phyloP scores from a whole-genome alignment of 192 early-diverging fungal species.

The Umbelopsis isabellina region DNA sequence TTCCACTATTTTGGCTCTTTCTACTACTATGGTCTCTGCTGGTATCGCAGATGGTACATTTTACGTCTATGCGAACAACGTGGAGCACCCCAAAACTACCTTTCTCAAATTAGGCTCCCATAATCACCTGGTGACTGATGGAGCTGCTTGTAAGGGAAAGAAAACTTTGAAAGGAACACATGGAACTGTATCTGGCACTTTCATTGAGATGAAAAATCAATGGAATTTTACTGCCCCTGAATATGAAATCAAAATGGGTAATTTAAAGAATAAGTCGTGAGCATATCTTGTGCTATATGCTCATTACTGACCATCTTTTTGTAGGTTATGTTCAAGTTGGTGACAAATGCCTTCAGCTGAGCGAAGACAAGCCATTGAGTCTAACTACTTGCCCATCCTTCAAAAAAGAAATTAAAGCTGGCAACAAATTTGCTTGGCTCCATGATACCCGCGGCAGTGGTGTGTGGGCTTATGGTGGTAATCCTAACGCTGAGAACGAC shows the following conservation, averaged over 20 bases:
- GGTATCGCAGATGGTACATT: slow-evolving; percentile 6
- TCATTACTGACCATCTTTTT: neutral
- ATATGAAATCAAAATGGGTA: slow-evolving; percentile 23
- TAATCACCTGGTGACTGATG: slow-evolving; percentile 29
- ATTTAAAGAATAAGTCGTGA: neutral
- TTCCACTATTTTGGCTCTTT: slow-evolving; percentile 26
- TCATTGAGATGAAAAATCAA: slow-evolving; percentile 29
- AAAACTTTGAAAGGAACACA: slow-evolving; percentile 24
- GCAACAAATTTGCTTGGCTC: slow-evolving; percentile 40
- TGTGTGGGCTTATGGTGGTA: slow-evolving; percentile 36
- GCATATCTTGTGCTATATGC: too few species aligned
- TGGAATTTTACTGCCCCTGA: slow-evolving; percentile 35
- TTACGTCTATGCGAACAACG: slow-evolving; percentile 35
- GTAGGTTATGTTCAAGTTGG: slow-evolving; percentile 32
- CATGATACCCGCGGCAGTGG: slow-evolving; percentile 35
- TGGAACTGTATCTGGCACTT: slow-evolving; percentile 29
- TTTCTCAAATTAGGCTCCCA: slow-evolving; percentile 31
- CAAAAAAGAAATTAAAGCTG: slow-evolving; percentile 28
- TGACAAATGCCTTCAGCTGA: slow-evolving; percentile 30
- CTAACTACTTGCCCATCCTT: slow-evolving; percentile 30
- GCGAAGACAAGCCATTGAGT: slow-evolving; percentile 20
- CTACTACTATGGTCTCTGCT: slow-evolving; percentile 11
- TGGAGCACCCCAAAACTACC: slow-evolving; percentile 32
- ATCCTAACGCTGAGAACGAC: slow-evolving; percentile 21
- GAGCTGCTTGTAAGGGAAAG: slow-evolving; percentile 25